phyloP scores from a whole-genome alignment of 768 basidiomycete genomes.

The Trametes gibbosa region DNA sequence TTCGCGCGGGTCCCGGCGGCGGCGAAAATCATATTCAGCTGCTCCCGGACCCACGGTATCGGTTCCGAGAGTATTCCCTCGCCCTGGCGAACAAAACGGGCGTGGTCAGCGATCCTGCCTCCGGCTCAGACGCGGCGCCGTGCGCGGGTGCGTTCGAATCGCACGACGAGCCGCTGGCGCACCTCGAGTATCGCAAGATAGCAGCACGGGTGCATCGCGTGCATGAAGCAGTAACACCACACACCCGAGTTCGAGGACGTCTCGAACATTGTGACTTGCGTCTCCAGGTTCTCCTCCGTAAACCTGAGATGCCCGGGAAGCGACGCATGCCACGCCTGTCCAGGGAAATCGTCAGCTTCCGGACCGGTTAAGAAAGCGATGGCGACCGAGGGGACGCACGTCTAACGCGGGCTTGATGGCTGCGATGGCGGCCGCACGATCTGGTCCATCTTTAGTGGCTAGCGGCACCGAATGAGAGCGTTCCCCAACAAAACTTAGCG shows the following conservation, averaged over 20 bases:
- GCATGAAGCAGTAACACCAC: conserved; percentile 80
- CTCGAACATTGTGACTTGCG: conserved; percentile 75
- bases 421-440: conserved; percentile 15
- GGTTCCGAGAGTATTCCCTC: conserved; percentile 22
- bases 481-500: neutral
- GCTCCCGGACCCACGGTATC: conserved; percentile 37
- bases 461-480: neutral
- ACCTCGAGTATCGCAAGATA: conserved; percentile 63
- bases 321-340: conserved; percentile 60
- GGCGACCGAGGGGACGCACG: conserved; percentile 12
- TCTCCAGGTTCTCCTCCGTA: conserved; percentile 62
- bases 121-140: neutral
- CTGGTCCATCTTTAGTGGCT: conserved; percentile 21
- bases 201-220: conserved; percentile 68
- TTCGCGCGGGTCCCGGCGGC: conserved; percentile 41
- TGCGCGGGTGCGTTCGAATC: neutral
- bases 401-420: conserved; percentile 13
- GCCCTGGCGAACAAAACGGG: conserved; percentile 16
- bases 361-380: neutral
- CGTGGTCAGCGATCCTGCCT: neutral
- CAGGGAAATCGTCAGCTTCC: neutral
- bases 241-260: conserved; percentile 76
- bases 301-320: conserved; percentile 74
- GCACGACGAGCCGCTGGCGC: conserved; percentile 28
- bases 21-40: conserved; percentile 38